These are phyloP conservation scores for Cokeromyces recurvatus DNA, from an alignment of 371 early-diverging fungal species.

Conservation along the genomic window DNA sequence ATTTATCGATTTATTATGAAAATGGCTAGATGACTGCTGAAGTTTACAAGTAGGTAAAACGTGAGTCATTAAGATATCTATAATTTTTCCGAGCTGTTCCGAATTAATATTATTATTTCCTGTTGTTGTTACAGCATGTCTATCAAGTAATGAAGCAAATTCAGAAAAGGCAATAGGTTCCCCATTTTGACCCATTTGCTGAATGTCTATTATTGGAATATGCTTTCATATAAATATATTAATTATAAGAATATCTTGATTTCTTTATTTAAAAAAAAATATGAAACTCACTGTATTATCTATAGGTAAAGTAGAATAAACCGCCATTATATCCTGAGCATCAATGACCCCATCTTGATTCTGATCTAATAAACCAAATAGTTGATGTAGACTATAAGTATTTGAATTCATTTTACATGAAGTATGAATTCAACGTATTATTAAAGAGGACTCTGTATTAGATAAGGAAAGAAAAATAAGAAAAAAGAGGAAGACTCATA, in stretches of 20 bases:
- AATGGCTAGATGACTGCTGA: neutral
- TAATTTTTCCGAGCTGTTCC: conserved; percentile 35
- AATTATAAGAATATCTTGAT: neutral
- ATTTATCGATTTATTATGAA: conserved; percentile 16
- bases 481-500: neutral
- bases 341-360: conserved; percentile 58
- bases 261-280: neutral
- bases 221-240: neutral
- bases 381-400: conserved; percentile 42
- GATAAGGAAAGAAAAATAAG: neutral
- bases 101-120: conserved; percentile 32
- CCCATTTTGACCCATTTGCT: neutral
- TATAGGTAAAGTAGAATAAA: conserved; percentile 21
- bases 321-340: conserved; percentile 43
- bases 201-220: too few relatives aligned
- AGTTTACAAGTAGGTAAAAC: conserved; percentile 17
- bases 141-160: conserved; percentile 24
- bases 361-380: conserved; percentile 53
- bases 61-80: conserved; percentile 22
- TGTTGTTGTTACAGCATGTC: conserved; percentile 21
- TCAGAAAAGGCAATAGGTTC: conserved; percentile 22
- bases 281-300: neutral
- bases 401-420: conserved; percentile 21
- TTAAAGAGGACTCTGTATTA: too few relatives aligned
- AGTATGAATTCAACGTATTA: too few relatives aligned